Conservation (phyloP, 106 monocot genomes). For the Acanthochlamys bracteata region DNA sequence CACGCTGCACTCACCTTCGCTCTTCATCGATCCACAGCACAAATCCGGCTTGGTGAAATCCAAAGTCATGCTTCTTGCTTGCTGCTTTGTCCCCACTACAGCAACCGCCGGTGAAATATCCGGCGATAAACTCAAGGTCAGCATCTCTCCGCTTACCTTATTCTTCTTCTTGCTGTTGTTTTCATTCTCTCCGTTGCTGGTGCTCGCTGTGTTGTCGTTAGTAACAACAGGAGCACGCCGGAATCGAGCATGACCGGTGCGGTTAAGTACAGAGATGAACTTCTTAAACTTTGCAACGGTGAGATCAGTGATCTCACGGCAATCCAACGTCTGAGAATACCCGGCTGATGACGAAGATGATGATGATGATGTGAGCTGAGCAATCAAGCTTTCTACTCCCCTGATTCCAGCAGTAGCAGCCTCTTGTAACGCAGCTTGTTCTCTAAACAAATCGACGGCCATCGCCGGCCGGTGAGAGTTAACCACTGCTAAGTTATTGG, state of each 20-base stretch:
- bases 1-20: conserved; percentile 11
- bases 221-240: not conserved
- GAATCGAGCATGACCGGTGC: conserved; percentile 15
- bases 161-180: not conserved
- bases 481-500: not conserved
- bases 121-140: not conserved
- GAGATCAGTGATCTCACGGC: conserved; percentile 12
- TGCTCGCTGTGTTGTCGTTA: not conserved
- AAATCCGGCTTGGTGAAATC: conserved; percentile 7
- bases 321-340: conserved; percentile 7
- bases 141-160: not conserved
- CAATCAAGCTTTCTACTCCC: conserved; percentile 9
- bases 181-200: not conserved
- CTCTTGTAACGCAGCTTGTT: conserved; percentile 11
- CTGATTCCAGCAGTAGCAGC: not conserved
- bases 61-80: conserved; percentile 6
- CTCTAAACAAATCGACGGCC: conserved; percentile 13
- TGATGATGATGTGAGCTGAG: not conserved
- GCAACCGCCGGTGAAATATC: not conserved
- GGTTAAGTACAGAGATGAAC: conserved; percentile 13
- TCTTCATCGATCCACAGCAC: not conserved
- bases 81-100: not conserved
- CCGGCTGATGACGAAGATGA: not conserved
- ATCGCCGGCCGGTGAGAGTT: not conserved
- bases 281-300: conserved; percentile 14